These are phyloP conservation scores for Scopulariopsis brevicaulis DNA, from an alignment of 2,329 filamentous ascomycete species.

Conservation along the genomic window DNA sequence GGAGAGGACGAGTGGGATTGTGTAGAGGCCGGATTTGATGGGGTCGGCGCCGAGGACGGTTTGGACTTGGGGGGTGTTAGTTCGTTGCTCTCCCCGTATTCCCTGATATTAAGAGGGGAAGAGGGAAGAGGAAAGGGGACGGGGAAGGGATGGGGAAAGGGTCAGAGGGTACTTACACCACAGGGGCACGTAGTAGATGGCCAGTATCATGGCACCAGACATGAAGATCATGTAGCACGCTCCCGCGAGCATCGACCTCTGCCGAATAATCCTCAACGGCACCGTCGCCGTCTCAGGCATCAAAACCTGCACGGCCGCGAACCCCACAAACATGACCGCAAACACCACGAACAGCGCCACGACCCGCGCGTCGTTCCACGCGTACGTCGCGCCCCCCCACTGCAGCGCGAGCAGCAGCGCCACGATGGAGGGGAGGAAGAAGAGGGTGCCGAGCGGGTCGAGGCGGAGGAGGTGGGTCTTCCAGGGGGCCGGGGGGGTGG, in stretches of 20 bases:
- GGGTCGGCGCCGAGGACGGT: constrained; percentile 40
- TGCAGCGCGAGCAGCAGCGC: constrained; percentile 51
- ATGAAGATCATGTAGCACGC: constrained; percentile 33
- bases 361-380: constrained; percentile 40
- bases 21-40: constrained; percentile 44
- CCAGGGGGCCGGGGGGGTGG: constrained; percentile 13
- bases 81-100: neutral
- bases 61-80: constrained; percentile 28
- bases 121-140: neutral
- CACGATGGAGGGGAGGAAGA: constrained; percentile 48
- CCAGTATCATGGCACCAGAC: constrained; percentile 38
- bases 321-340: constrained; percentile 30
- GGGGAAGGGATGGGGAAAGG: neutral
- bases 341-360: constrained; percentile 42
- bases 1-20: constrained; percentile 43
- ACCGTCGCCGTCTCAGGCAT: constrained; percentile 45
- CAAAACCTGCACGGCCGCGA: constrained; percentile 38
- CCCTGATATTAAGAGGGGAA: neutral
- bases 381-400: constrained; percentile 45
- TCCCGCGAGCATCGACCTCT: constrained; percentile 40
- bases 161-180: constrained; percentile 34
- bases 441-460: constrained; percentile 46
- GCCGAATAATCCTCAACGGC: constrained; percentile 39
- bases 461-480: constrained; percentile 36
- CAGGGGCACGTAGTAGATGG: constrained; percentile 41